Conservation (phyloP, 1,139 yeast species). For the Candida labiduridarum region DNA sequence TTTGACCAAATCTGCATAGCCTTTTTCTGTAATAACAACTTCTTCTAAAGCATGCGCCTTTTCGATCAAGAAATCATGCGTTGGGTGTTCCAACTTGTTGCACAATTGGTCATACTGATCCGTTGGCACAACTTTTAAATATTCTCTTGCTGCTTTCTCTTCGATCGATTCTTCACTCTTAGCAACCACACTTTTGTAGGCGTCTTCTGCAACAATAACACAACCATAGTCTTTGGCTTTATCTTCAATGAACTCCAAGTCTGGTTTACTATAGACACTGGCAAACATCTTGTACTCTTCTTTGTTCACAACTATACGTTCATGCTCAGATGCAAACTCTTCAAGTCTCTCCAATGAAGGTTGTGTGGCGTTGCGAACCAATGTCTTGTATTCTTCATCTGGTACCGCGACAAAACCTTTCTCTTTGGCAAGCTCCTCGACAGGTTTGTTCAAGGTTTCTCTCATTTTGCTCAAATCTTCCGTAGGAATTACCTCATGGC, state of each 20-base stretch:
- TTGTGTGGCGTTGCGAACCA: slow-evolving; percentile 16
- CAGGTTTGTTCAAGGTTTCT: slow-evolving; percentile 10
- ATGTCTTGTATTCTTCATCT: slow-evolving; percentile 15
- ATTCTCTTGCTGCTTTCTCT: slow-evolving; percentile 20
- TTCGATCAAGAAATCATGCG: slow-evolving; percentile 25
- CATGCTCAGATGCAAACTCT: slow-evolving; percentile 28
- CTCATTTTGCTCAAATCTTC: slow-evolving; percentile 12
- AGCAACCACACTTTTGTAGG: slow-evolving; percentile 15
- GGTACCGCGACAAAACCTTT: slow-evolving; percentile 31
- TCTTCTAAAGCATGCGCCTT: slow-evolving; percentile 23
- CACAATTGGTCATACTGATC: slow-evolving; percentile 27
- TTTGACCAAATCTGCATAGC: slow-evolving; percentile 22
- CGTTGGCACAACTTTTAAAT: slow-evolving; percentile 20
- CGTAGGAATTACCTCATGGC: slow-evolving; percentile 15
- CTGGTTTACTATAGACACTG: slow-evolving; percentile 5
- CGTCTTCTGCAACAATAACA: slow-evolving; percentile 14
- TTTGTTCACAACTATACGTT: slow-evolving; percentile 19
- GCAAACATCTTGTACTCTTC: slow-evolving; percentile 12
- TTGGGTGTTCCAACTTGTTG: slow-evolving; percentile 26
- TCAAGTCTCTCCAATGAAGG: slow-evolving; percentile 37
- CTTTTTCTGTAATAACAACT: slow-evolving; percentile 15
- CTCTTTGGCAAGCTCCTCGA: slow-evolving; percentile 17
- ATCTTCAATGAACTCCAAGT: slow-evolving; percentile 8
- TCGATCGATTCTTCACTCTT: slow-evolving; percentile 18
- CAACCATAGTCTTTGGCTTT: slow-evolving; percentile 13